These are phyloP conservation scores for Diplodia corticola DNA, from an alignment of 2,329 filamentous ascomycete species.

Conservation along the genomic window DNA sequence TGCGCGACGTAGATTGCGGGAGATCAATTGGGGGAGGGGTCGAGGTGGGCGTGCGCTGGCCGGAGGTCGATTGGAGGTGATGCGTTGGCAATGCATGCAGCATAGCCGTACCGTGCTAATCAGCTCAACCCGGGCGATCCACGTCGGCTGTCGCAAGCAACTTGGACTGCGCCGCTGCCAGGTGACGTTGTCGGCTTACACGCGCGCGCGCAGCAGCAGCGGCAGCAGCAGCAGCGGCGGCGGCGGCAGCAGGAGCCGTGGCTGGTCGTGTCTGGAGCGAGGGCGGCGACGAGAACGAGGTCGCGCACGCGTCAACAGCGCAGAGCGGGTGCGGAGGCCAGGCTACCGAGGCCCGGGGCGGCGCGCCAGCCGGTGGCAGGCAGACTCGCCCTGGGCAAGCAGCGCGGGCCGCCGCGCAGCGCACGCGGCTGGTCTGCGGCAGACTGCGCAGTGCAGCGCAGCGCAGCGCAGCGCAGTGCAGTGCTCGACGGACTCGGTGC, in stretches of 20 bases:
- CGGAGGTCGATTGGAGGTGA: constrained; percentile 44
- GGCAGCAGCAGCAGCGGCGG: not conserved
- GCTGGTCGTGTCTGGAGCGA: constrained; percentile 9
- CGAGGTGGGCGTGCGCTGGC: constrained; percentile 31
- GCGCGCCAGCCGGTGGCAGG: not conserved
- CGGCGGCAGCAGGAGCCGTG: not conserved
- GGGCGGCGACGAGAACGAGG: not conserved
- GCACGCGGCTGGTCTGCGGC: not conserved
- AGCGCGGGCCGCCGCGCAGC: not conserved
- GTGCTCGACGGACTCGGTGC: not conserved
- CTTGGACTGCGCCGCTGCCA: constrained; percentile 13
- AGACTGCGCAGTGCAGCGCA: not conserved
- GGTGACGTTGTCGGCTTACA: constrained; percentile 16
- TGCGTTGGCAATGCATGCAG: constrained; percentile 45
- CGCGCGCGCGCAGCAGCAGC: constrained; percentile 9
- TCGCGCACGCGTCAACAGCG: constrained; percentile 25
- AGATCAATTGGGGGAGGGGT: constrained; percentile 18
- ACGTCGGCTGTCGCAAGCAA: constrained; percentile 16
- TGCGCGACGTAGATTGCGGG: constrained; percentile 16
- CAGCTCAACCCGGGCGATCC: constrained; percentile 5
- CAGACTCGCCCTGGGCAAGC: not conserved
- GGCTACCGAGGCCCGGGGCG: not conserved
- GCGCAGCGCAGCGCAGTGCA: not conserved
- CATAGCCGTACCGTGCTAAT: constrained; percentile 10
- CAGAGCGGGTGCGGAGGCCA: not conserved